Evolutionary conservation across 208 protist genomes (phyloP), one percentile per base, ranked within the genome.

Genomic region (Lotmaria passim): DNA sequence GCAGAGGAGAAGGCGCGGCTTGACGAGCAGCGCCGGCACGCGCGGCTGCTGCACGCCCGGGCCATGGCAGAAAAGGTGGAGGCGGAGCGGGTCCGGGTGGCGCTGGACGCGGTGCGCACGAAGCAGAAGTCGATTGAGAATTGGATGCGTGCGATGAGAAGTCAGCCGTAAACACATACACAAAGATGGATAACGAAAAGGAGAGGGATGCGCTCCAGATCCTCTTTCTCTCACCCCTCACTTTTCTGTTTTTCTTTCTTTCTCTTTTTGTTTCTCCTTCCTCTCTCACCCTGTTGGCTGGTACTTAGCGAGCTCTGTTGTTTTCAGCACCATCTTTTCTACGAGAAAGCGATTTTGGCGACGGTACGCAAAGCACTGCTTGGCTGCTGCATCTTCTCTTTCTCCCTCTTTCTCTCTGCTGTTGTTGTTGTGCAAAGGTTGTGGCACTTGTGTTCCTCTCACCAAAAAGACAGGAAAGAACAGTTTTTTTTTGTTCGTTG

Each of bases 81-180:
- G 48, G 26, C 47, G 26, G 68, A 65, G 57, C 68, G 48, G 36
- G 10, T 44, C 30, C 68, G 39, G 1, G 68, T 52, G 28, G 68
- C 68, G 2, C 48, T 73, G 14, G 58, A 73, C 39, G 75, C 75
- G 2, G 44, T 74, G 7, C 41, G 51, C 39, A 55, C 56, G 3
- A 81, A 81, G 69, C 56, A 73, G 15, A 51, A 69, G 23, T 61
- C 69, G 3, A 81, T 81, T 38, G 61, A 81, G n/a, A 71, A 7
- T 2, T 81, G 75, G 75, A 64, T 81, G 0, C 24, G 15, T 1
- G 67, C 55, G 28, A 12, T 73, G 33, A 46, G 21, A 23, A 4
- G 33, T 14, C 36, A 53, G 34, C 41, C 44, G 43, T 53, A 46
- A 41, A 46, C 3, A 7, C 3, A 46, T 21, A 46, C 41, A 46